Conservation (phyloP, 1,139 yeast species). For the Arxiozyma slooffiae region DNA sequence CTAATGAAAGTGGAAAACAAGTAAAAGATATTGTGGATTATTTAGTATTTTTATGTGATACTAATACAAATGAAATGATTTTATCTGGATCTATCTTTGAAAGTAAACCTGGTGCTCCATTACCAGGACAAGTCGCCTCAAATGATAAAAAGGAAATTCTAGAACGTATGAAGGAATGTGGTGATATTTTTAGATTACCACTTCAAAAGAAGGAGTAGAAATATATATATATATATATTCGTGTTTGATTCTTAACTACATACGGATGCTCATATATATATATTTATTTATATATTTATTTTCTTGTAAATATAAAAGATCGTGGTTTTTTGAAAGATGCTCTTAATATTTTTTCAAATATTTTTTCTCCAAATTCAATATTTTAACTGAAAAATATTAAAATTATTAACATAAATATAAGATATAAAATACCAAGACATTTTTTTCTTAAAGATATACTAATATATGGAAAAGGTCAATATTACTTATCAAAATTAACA, state of each 20-base stretch:
- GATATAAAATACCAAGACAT: too few species aligned
- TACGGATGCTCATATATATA: background rate
- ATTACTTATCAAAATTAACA: too few species aligned
- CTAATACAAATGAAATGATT: conserved; percentile 53
- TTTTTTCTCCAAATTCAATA: too few species aligned
- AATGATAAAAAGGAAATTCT: conserved; percentile 32
- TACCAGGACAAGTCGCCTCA: conserved; percentile 28
- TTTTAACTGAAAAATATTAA: too few species aligned
- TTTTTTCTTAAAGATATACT: too few species aligned
- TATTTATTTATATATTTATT: background rate
- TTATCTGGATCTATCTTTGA: conserved; percentile 80
- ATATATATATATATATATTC: background rate
- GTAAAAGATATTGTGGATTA: conserved; percentile 63
- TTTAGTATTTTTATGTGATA: conserved; percentile 67
- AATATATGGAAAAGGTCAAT: too few species aligned
- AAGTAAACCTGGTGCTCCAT: conserved; percentile 36
- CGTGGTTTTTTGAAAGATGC: too few species aligned
- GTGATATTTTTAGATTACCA: conserved; percentile 41
- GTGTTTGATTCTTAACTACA: background rate
- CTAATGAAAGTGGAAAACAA: conserved; percentile 38
- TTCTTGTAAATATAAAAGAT: background rate
- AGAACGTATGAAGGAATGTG: conserved; percentile 40
- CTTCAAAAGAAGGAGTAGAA: background rate
- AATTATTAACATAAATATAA: too few species aligned
- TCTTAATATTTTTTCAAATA: too few species aligned